Base-by-base conservation (phyloP, 805 yeast species). In the Lipomyces spencermartinsiae region DNA sequence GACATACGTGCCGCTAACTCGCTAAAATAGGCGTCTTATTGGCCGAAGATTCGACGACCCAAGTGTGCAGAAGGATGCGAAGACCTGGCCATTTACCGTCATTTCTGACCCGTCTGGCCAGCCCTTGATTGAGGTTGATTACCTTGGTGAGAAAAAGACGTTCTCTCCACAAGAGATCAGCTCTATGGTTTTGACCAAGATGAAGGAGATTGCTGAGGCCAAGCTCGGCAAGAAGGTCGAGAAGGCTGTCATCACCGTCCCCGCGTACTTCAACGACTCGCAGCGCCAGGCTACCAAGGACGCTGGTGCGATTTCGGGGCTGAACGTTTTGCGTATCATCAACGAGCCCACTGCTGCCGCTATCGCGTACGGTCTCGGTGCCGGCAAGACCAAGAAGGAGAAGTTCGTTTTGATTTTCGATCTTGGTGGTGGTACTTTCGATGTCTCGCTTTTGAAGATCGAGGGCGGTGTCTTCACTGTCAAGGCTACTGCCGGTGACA, bases 401-500 rank as follows among this genome's bases (percentile, higher is more conserved):
- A 90, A 89, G 86, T 89, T 90, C 82, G 94, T 92, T 71, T 85
- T 92, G 79, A 92, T 92, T 78, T 92, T 92, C 86, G 97, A 92
- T 83, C 86, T 92, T 79, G 97, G 97, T 87, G 97, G 97, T 83
- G 97, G 97, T 86, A 92, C 97, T 78, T 92, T 92, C 83, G 97
- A 92, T 92, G 97, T 93, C 73, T 93, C 97, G 62, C 85, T 92
- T 75, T 86, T 92, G 78, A 88, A 91, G 80, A 92, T 92, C 80
- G 94, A 93, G 81, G 97, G 94, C 78, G 97, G 97, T 89, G 93
- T 92, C 79, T 92, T 92, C 86, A 93, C 93, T 80, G 97, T 92
- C 78, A 92, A 92, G 87, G 96, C 97, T 76, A 92, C 97, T 75
- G 97, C 97, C 78, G 98, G 98, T 92, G 97, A 93, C 86, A 93